Evolutionary conservation across 805 yeast species (phyloP), one percentile per base, ranked within the genome.

Genomic region (Candida khao-thaluensis): DNA sequence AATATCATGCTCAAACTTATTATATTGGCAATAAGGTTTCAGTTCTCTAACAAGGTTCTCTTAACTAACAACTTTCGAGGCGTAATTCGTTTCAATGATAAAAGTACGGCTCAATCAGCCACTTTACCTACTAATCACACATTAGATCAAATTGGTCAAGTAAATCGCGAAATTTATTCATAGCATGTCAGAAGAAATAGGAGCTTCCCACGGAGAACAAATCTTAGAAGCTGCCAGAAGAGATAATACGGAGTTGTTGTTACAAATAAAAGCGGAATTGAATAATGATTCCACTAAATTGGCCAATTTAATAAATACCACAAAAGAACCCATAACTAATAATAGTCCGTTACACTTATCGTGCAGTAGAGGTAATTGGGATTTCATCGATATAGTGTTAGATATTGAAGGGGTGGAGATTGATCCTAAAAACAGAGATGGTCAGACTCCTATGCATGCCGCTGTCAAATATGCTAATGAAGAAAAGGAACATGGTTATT

Each of bases 371-470:
- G 99, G 98, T 3, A 79, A 86, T 39, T 86, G 82, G 75, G 96
- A 89, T 52, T 85, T 85, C 24, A 69, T 93, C 54, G 97, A 91
- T 57, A 64, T 74, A 36, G 66, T 91, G 14, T 69, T 91, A 43
- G 97, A 91, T 59, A 81, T 83, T 39, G 95, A 86, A 44, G 96
- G 93, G 2, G 89, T 90, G 14, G 96, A 90, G 49, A 81, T 90
- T 21, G 96, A 93, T 59, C 93, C 96, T 1, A 57, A 62, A 28
- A 85, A 85, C 59, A 72, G 79, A 25, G 83, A 82, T 37, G 90
- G 89, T 26, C 90, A 86, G 48, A 87, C 97, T 1, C 97, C 99
- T 10, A 72, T 93, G 47, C 98, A 91, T 61, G 65, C 76, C 45
- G 95, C 96, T 4, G 95, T 82, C 9, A 76, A 75, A 44, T 91